phyloP scores from a whole-genome alignment of 179 eudicot species.

The Drosera spatulata region DNA sequence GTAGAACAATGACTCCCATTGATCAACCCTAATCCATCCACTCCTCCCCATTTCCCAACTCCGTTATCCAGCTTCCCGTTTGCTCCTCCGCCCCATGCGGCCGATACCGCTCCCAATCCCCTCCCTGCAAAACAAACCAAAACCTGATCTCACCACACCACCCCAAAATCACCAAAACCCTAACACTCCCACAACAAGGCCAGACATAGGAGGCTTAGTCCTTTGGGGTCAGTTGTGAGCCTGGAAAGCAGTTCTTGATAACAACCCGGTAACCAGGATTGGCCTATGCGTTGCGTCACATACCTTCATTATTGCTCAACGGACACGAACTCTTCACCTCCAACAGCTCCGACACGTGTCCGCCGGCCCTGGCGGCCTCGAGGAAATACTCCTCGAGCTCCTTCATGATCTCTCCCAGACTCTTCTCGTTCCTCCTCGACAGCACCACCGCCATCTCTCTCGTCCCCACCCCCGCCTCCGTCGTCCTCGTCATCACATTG shows the following conservation, averaged over 20 bases:
- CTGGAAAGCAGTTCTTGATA: too few species aligned
- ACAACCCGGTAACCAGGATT: too few species aligned
- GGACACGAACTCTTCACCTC: conserved; percentile 35
- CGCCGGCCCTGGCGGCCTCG: conserved; percentile 70
- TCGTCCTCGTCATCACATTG: background rate
- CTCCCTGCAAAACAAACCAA: too few species aligned
- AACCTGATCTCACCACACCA: too few species aligned
- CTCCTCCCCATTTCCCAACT: conserved; percentile 41
- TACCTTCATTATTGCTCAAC: too few species aligned
- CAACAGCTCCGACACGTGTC: conserved; percentile 38
- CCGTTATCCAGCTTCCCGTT: conserved; percentile 25
- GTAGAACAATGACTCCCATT: conserved; percentile 60
- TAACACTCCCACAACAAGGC: too few species aligned
- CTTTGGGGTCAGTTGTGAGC: too few species aligned
- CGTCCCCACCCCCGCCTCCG: conserved; percentile 6
- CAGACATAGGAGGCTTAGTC: too few species aligned
- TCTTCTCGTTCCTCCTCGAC: conserved; percentile 48
- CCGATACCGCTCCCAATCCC: too few species aligned
- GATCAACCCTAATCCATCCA: conserved; percentile 16
- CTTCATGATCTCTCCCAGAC: conserved; percentile 72
- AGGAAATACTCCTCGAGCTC: conserved; percentile 85
- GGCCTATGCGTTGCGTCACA: too few species aligned
- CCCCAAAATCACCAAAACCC: too few species aligned
- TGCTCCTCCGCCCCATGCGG: too few species aligned
- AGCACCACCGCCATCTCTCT: conserved; percentile 61